Percentiles rank a stretch among this genome's conserved stretches.
These are phyloP conservation scores for Suillus hirtellus DNA, from an alignment of 768 basidiomycete species.

Conservation along the genomic window DNA sequence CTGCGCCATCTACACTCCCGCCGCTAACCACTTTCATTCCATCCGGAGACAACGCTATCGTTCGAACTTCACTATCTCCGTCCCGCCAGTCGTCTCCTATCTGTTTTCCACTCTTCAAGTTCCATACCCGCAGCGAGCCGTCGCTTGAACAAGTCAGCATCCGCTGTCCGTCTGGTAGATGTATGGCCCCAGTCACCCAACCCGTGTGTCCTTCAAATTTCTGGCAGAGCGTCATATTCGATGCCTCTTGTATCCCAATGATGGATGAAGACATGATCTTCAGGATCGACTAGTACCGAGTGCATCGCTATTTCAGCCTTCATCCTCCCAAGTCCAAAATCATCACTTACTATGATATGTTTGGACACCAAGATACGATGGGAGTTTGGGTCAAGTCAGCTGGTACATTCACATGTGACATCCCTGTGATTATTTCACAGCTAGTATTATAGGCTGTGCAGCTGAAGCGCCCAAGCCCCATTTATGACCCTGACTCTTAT, in stretches of 20 bases:
- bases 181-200: neutral
- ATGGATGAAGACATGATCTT: neutral
- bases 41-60: neutral
- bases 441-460: too few species aligned
- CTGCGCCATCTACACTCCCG: neutral
- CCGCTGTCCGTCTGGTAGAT: neutral
- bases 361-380: too few species aligned
- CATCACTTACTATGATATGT: too few species aligned
- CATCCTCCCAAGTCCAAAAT: too few species aligned
- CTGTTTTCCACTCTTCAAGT: neutral
- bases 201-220: neutral
- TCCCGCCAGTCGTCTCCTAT: neutral
- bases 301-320: neutral
- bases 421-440: too few species aligned
- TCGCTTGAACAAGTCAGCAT: neutral
- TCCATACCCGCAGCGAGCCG: neutral
- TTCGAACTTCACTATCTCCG: neutral
- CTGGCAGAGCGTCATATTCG: neutral
- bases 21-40: neutral
- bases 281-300: neutral
- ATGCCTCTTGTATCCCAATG: neutral
- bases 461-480: too few species aligned
- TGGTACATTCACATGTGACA: neutral
- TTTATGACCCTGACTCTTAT: too few species aligned
- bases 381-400: too few species aligned